Evolutionary conservation across 257 asterid genomes (phyloP), one percentile per base, ranked within the genome.

Genomic region (Osmanthus fragrans): DNA sequence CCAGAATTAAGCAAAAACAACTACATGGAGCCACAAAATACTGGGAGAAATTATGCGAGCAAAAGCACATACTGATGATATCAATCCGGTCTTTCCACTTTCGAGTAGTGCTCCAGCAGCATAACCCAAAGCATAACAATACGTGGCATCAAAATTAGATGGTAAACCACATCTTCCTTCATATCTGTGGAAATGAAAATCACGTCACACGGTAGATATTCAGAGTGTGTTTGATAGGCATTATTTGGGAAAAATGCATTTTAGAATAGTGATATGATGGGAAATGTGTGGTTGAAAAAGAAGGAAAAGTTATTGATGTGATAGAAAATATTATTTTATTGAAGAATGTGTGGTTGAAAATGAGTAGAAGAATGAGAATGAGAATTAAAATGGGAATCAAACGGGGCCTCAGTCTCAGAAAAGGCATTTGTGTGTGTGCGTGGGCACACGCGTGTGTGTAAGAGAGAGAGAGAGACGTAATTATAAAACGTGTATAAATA

Each of bases 161-260:
- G 96, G 96, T 83, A 91, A 77, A 33, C 96, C 96, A 77, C 96
- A 91, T 76, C 96, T 86, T 76, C 96, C 99, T 83, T 94, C 99
- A 40, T 94, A 94, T 37, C 99, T 94, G 84, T 23, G 45, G 72
- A 70, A 34, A 74, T 80, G 58, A 72, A 65, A 80, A 78, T 76
- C 67, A 70, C 66, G 70, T 65, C 37, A 73, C 18, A 39, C 23
- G 36, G 12, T 51, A 68, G 76, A 34, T 70, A 63, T 76, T 78
- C 4, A 64, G 66, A n/a, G n/a, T n/a, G n/a, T n/a, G n/a, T n/a
- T n/a, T n/a, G n/a, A n/a, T n/a, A n/a, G n/a, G n/a, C n/a, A n/a
- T n/a, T n/a, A n/a, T n/a, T n/a, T n/a, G n/a, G n/a, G n/a, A n/a
- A n/a, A n/a, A n/a, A n/a, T n/a, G n/a, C n/a, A n/a, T n/a, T n/a